Base-by-base conservation (phyloP, 2,329 filamentous ascomycete genomes). In the Periconia sp. region DNA sequence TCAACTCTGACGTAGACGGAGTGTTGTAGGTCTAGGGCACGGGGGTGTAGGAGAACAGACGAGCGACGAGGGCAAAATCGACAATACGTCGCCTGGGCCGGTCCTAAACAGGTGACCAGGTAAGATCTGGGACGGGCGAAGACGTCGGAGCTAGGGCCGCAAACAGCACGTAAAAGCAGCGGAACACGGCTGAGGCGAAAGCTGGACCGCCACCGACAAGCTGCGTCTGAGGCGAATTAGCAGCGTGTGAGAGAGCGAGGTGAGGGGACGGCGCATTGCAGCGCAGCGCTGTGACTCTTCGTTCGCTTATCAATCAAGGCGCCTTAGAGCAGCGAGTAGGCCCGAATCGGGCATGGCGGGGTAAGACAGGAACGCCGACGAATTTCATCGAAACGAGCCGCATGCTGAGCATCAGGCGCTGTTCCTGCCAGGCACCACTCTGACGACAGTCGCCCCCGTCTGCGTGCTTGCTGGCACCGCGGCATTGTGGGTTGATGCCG, bases 21-120 rank as follows among this genome's bases (percentile, higher is more conserved):
- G 13, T 34, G 34, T 42, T 28, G 31, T 40, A 21, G 32, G 29
- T 37, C 10, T 36, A 36, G 36, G 31, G 51, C 43, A 36, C 31
- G 28, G 37, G 41, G 39, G 43, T 56, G 52, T 42, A 56, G 47
- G 47, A 54, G 54, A n/a, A 13, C 21, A 46, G 38, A 44, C 30
- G 34, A 37, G 25, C 26, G 40, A 16, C n/a, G 30, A 18, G 42
- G 16, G 48, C 42, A 46, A 51, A 53, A 46, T 50, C 24, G 23
- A 40, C 47, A 42, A 48, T 49, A 51, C 46, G 47, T 47, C 46
- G 50, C 40, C 40, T 36, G 38, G 23, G 32, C 30, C 18, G 37
- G 23, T 10, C 35, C 34, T 36, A 21, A 46, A 29, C 48, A 52
- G 50, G 50, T 54, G 52, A 54, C 50, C 49, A 17, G 31, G 50